phyloP scores from a whole-genome alignment of 1,284 basidiomycete genomes.

The Afroboletus lepidellus region DNA sequence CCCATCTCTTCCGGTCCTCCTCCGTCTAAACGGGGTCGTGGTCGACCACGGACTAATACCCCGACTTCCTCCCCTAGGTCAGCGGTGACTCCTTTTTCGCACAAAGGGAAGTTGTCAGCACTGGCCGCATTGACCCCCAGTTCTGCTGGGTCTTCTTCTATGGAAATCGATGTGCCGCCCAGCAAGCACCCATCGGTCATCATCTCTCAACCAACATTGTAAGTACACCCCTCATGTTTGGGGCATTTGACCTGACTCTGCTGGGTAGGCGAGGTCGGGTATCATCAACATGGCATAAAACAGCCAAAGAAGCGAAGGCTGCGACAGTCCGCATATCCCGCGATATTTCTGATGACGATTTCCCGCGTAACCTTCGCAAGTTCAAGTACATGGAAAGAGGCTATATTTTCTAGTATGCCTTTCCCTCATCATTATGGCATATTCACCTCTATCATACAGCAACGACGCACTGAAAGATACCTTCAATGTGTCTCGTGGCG shows the following conservation, averaged over 20 bases:
- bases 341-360: conserved; percentile 45
- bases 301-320: conserved; percentile 38
- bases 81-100: conserved; percentile 6
- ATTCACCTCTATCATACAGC: conserved; percentile 16
- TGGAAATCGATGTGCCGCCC: neutral
- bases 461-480: conserved; percentile 18
- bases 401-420: conserved; percentile 44
- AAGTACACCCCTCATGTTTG: conserved; percentile 3
- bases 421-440: neutral
- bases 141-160: conserved; percentile 18
- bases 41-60: conserved; percentile 6
- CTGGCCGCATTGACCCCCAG: conserved; percentile 8
- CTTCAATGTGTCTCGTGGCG: conserved; percentile 21
- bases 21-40: conserved; percentile 10
- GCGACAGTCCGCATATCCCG: conserved; percentile 48
- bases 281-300: conserved; percentile 41
- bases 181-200: conserved; percentile 17
- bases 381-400: conserved; percentile 54
- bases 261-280: conserved; percentile 32
- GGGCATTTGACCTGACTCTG: conserved; percentile 1
- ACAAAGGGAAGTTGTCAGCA: conserved; percentile 1
- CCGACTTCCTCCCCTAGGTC: conserved; percentile 15
- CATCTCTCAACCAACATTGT: conserved; percentile 28
- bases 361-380: conserved; percentile 40
- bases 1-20: conserved; percentile 15